A percentile compares a stretch with the other conserved stretches of the same genome.
These are phyloP conservation scores for Lyophyllum semitale DNA, from an alignment of 768 basidiomycete species.

Conservation along the genomic window DNA sequence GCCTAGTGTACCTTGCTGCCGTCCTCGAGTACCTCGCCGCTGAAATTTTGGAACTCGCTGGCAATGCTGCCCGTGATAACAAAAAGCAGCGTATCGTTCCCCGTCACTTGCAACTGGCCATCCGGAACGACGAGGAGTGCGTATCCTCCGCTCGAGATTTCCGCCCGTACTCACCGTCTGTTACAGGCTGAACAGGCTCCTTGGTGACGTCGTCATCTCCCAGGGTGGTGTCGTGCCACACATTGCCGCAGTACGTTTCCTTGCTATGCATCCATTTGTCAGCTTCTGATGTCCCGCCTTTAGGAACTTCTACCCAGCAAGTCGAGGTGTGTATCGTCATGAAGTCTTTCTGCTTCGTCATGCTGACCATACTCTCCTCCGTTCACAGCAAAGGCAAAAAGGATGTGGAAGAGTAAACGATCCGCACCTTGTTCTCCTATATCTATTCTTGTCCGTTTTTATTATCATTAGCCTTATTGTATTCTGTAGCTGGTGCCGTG, in stretches of 20 bases:
- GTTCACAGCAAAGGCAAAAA: conserved; percentile 39
- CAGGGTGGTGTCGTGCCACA: conserved; percentile 92
- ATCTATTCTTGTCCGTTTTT: conserved; percentile 21
- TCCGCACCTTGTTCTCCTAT: not conserved
- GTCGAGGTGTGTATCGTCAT: conserved; percentile 28
- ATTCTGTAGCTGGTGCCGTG: conserved; percentile 16
- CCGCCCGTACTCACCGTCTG: conserved; percentile 2
- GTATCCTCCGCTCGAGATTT: conserved; percentile 19
- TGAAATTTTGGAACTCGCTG: conserved; percentile 92
- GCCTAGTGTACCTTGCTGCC: conserved; percentile 83
- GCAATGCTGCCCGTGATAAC: conserved; percentile 87
- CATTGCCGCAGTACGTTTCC: conserved; percentile 52
- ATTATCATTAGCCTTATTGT: conserved; percentile 17
- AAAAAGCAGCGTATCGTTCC: conserved; percentile 97
- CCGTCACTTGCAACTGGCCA: conserved; percentile 91
- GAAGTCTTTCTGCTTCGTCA: not conserved
- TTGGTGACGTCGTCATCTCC: conserved; percentile 87
- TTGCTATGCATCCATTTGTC: not conserved
- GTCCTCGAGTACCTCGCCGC: conserved; percentile 93
- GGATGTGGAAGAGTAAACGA: conserved; percentile 36
- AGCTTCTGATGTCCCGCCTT: conserved; percentile 3
- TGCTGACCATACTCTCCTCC: conserved; percentile 1
- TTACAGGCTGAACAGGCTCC: conserved; percentile 64
- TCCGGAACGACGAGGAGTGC: conserved; percentile 91
- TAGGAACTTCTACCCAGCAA: conserved; percentile 46